A percentile compares a stretch with the other conserved stretches of the same genome.
Conservation (phyloP, 305 asterid genomes). For the Fraxinus albicans region DNA sequence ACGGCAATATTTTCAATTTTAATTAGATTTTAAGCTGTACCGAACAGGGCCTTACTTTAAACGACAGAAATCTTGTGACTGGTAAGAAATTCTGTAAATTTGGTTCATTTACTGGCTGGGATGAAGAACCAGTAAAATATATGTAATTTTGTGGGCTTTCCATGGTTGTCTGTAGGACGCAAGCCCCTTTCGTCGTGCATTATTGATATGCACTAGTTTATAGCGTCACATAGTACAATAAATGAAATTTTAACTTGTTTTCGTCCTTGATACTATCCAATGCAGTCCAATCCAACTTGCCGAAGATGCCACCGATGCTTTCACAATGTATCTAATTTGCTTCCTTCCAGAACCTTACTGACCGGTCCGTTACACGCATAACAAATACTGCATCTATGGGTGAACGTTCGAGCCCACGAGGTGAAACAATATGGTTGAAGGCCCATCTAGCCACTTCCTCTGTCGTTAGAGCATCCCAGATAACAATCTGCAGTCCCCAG, state of each 20-base stretch:
- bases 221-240: neutral
- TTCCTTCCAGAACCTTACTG: slow-evolving; percentile 71
- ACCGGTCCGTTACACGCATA: slow-evolving; percentile 68
- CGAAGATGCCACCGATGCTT: neutral
- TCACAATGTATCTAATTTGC: slow-evolving; percentile 12
- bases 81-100: neutral
- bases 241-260: neutral
- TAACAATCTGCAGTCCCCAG: slow-evolving; percentile 46
- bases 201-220: neutral
- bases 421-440: slow-evolving; percentile 67
- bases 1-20: too few relatives aligned
- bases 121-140: neutral
- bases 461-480: slow-evolving; percentile 75
- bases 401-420: slow-evolving; percentile 84
- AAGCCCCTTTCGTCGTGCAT: neutral
- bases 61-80: neutral
- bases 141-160: neutral
- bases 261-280: neutral
- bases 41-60: neutral
- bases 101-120: neutral
- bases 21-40: too few relatives aligned
- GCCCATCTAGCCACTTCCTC: slow-evolving; percentile 80
- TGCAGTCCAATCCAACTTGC: neutral
- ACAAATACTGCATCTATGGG: slow-evolving; percentile 64
- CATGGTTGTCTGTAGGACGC: neutral